Base-by-base conservation (phyloP, 1,284 basidiomycete genomes). In the Ganoderma meredithae region DNA sequence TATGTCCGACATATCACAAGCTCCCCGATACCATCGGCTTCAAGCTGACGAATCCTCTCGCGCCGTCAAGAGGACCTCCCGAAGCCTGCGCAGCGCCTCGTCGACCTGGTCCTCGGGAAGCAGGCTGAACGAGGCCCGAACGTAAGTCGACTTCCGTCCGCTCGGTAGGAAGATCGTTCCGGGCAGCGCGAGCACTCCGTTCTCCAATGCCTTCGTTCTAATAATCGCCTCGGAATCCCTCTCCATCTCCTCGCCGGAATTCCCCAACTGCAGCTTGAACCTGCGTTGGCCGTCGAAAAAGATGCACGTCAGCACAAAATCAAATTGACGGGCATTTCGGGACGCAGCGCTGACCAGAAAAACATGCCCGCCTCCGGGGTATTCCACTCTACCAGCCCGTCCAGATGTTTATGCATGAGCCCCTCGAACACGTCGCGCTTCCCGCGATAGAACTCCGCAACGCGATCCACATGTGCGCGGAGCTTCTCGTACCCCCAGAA, bases 311-410 rank as follows among this genome's bases (percentile, higher is more conserved):
- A n/a, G 33, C 6, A 36, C n/a, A 17, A 33, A 36, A 12, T 22
- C 41, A 43, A 13, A 52, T 27, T 22, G 44, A 22, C 9, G 19
- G 19, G 22, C 9, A 22, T 47, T 47, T 22, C n/a, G 27, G 7
- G 13, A 39, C 5, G 12, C 19, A 39, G 10, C 9, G 13, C 88
- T 69, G 76, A 92, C 94, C 94, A 96, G 76, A 95, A 88, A 82
- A 96, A 96, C 93, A 96, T 93, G 71, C 96, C 96, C 2, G 96
- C 94, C 63, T 95, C 91, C 0, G 97, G 97, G 0, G 86, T 84
- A 52, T 83, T 87, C 96, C 96, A 99, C 72, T 92, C 90, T 5
- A 90, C 95, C 27, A 96, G 81, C 1, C 90, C 94, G 65, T 83
- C 83, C 39, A 98, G 85, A 76, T 97, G 86, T 76, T 86, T 88